Evolutionary conservation across 805 yeast genomes (phyloP).

Genomic region (Monosporozyma servazzii): DNA sequence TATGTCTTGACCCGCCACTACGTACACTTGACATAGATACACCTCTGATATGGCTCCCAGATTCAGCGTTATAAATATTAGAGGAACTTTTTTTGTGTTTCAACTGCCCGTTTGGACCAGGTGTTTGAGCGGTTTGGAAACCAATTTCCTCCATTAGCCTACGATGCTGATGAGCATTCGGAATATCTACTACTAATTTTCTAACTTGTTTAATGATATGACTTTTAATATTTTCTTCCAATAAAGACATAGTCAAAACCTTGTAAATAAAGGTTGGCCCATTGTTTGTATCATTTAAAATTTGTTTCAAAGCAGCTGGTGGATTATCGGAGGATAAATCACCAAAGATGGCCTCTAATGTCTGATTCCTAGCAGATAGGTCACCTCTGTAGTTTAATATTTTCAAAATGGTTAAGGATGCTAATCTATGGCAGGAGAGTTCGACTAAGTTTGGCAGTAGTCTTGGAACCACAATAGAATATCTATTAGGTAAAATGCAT

Average conservation of each 20-base stretch:
- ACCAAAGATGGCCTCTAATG: slow-evolving; percentile 62
- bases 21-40: slow-evolving; percentile 26
- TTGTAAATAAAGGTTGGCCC: slow-evolving; percentile 76
- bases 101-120: slow-evolving; percentile 5
- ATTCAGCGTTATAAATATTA: slow-evolving; percentile 18
- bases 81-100: slow-evolving; percentile 22
- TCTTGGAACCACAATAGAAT: slow-evolving; percentile 52
- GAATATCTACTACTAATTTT: slow-evolving; percentile 49
- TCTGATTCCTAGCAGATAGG: slow-evolving; percentile 46
- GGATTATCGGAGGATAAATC: slow-evolving; percentile 32
- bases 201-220: slow-evolving; percentile 55
- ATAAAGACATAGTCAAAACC: slow-evolving; percentile 61
- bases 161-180: slow-evolving; percentile 65
- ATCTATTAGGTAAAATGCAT: slow-evolving; percentile 55
- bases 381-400: slow-evolving; percentile 63
- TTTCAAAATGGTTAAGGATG: slow-evolving; percentile 73
- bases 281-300: slow-evolving; percentile 57
- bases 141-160: slow-evolving; percentile 91
- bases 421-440: slow-evolving; percentile 73
- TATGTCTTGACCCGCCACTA: slow-evolving; percentile 25
- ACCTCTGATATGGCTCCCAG: slow-evolving; percentile 21
- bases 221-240: slow-evolving; percentile 47
- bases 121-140: slow-evolving; percentile 26
- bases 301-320: slow-evolving; percentile 42
- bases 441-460: slow-evolving; percentile 52